Base-by-base conservation (phyloP, 257 asterid species). In the Nicotiana tabacum region DNA sequence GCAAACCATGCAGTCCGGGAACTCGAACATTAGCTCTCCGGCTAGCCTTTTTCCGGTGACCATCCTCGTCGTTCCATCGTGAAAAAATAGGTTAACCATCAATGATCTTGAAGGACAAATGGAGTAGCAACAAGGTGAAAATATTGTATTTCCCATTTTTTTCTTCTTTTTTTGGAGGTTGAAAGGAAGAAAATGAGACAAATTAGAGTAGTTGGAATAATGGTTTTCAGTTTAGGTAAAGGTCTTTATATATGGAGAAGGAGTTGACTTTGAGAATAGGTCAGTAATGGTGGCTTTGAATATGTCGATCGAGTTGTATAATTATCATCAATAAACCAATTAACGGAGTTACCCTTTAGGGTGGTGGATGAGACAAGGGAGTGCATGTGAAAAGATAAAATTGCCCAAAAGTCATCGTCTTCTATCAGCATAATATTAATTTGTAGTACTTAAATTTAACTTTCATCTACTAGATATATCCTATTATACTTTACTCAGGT, bases 11-110 rank as follows among this genome's bases (percentile, higher is more conserved):
- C 79, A 89, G 46, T 92, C 92, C 0, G 97, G 98, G 67, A 89
- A 94, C 88, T 94, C 92, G 84, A 93, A 93, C 98, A 91, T 90
- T 70, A 94, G 84, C 84, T 91, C 92, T 1, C 97, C 97, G 83
- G 94, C 98, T 53, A 92, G 83, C 83, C 77, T 90, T 61, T 86
- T 88, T 3, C 92, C 85, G 58, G 81, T 27, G 27, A 93, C 88
- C 30, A 67, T 65, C 62, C 90, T 86, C 27, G 85, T 87, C 82
- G 78, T 80, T 77, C 97, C 97, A 65, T 90, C 94, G 62, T 86
- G 48, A 53, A 86, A 78, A 35, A 92, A 82, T 62, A 94, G 74
- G 77, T 87, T 93, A 24, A 82, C 86, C 86, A 88, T 78, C 82
- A 88, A 66, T 46, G 79, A 46, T 72, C 4, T 72, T 46, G 79